Evolutionary conservation across 495 filamentous ascomycete species (phyloP), one percentile per base, ranked within the genome.

Genomic region (Neurospora sp.): DNA sequence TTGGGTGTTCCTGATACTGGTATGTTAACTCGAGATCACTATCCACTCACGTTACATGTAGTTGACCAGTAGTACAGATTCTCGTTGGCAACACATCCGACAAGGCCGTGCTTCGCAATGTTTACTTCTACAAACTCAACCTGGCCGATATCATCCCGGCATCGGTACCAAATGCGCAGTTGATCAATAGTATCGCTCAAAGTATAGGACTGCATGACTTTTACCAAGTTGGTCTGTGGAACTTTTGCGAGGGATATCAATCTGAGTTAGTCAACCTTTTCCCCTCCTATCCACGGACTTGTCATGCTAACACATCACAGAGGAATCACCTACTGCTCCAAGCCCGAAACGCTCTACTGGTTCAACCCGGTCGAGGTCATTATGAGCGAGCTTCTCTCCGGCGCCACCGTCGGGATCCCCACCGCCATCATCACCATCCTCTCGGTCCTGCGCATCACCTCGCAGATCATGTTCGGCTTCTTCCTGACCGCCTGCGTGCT

Each of bases 171-270:
- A 92, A 94, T 77, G 91, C 90, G 36, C 83, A 83, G 6, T 84
- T 97, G 15, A 92, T 97, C 83, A 97, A 97, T 83, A 91, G 86
- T 71, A 93, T 97, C 73, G 94, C 94, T n/a, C 92, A 91, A 48
- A 91, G 91, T 13, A 87, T 98, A 69, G 94, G 94, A 8, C 84
- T 97, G 21, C 93, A 96, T 76, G 94, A 97, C 82, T 98, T 96
- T 82, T 98, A 98, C 80, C 90, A 93, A 77, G 93, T 97, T 42
- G 94, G 94, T 6, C 80, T 97, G 15, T 98, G 94, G 94, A 90
- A 88, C 42, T 97, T 91, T 79, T 98, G 94, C 77, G 92, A 95
- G 82, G 94, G 94, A 21, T 94, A 81, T 89, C 59, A 85, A 85
- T 62, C 48, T 2, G 82, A 88, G 82, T 84, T 79, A 15, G 81